Percentiles rank a stretch among this genome's conserved stretches.
phyloP scores from a whole-genome alignment of 2,329 filamentous ascomycete species.

The Apiospora aurea region DNA sequence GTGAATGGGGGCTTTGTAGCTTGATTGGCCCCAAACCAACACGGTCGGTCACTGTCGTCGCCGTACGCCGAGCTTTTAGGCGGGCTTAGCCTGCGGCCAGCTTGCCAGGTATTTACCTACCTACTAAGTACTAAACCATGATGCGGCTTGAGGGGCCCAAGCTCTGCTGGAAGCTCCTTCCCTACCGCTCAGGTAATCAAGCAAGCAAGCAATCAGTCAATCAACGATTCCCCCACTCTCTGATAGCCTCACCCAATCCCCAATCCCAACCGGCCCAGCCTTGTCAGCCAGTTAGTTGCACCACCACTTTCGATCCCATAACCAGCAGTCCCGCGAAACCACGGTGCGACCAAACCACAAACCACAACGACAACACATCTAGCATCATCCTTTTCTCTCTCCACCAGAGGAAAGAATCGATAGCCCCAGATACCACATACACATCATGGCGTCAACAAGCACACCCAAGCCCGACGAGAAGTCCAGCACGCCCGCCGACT shows the following conservation, averaged over 20 bases:
- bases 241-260: constrained; percentile 19
- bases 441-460: constrained; percentile 41
- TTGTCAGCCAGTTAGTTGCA: constrained; percentile 5
- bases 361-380: not conserved
- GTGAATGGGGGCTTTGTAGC: not conserved
- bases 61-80: constrained; percentile 12
- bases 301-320: constrained; percentile 8
- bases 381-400: not conserved
- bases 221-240: not conserved
- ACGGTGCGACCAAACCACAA: not conserved
- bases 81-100: not conserved
- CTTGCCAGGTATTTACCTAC: not conserved
- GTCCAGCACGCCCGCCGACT: constrained; percentile 48
- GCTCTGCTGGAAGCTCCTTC: constrained; percentile 6
- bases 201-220: not conserved
- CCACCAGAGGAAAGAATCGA: not conserved
- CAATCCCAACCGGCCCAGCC: not conserved
- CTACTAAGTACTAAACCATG: not conserved
- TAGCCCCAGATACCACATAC: no score
- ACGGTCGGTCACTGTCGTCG: constrained; percentile 6
- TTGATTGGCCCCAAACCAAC: not conserved
- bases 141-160: constrained; percentile 16
- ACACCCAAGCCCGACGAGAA: constrained; percentile 47
- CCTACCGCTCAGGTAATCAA: constrained; percentile 12
- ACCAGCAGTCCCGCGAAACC: not conserved